Evolutionary conservation across 176 grass and related monocot species (phyloP), one percentile per base, ranked within the genome.

Genomic region (Ensete ventricosum): DNA sequence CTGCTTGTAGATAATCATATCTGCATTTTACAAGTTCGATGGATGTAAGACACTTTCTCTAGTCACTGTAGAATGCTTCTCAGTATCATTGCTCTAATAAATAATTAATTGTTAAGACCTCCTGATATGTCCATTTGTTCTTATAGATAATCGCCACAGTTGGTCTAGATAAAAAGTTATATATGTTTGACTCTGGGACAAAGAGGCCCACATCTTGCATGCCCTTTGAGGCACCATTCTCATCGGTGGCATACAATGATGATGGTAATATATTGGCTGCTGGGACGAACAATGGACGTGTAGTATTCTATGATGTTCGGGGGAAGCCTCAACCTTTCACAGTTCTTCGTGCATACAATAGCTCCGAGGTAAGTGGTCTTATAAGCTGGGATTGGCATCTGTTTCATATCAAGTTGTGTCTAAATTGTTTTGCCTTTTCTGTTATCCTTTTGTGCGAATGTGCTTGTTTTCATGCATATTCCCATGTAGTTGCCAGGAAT

Each of bases 151-250:
- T 99, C 87, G 81, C 86, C 52, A 91, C 85, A 60, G 90, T 91
- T 84, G 95, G 95, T 79, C 86, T 99, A 25, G 95, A 99, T 67
- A 99, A 99, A 78, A 99, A 99, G 76, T 73, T 99, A 26, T 94
- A 94, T 81, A 87, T 66, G 19, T 81, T 89, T 9, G 90, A 99
- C 78, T 81, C 82, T 71, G 81, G 75, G 64, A 87, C 84, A 86
- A 99, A 85, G 89, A 91, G 86, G 67, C 85, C 83, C 26, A 84
- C 85, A 70, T 82, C 86, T 74, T 89, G 86, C 69, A 83, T 94
- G 81, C 95, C 88, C 76, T 87, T 87, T 76, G 90, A 99, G 70
- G 86, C 85, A 62, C 95, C 95, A 78, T 99, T 94, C 81, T 89
- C 95, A 76, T 94, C 95, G 49, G 79, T 99, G 73, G 90, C 89